phyloP scores from a whole-genome alignment of 2,329 filamentous ascomycete genomes.

The Penicillium psychrosexuale region DNA sequence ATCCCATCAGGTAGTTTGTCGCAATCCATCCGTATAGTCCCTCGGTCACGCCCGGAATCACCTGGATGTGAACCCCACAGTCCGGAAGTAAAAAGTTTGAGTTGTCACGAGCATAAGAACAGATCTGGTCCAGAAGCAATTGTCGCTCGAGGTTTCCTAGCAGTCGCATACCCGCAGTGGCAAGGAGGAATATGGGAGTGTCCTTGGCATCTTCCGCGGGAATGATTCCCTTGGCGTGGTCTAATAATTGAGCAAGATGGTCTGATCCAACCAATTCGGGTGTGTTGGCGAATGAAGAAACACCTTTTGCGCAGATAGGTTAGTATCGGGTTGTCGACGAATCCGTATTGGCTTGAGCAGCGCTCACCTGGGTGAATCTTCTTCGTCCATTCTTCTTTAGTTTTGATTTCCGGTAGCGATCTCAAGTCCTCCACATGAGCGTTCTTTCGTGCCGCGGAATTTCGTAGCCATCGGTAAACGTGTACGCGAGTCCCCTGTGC shows the following conservation, averaged over 20 bases:
- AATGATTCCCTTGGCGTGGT: conserved; percentile 76
- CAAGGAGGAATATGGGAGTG: conserved; percentile 91
- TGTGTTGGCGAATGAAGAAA: conserved; percentile 82
- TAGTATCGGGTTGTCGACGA: not conserved
- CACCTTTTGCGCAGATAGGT: conserved; percentile 45
- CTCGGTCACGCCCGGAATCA: conserved; percentile 93
- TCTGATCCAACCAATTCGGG: conserved; percentile 74
- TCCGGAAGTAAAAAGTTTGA: conserved; percentile 86
- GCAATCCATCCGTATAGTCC: conserved; percentile 97
- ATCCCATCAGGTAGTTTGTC: conserved; percentile 89
- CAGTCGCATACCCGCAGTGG: conserved; percentile 91
- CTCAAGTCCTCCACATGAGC: conserved; percentile 60
- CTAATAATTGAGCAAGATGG: conserved; percentile 73
- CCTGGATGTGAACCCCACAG: conserved; percentile 83
- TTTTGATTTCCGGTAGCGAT: conserved; percentile 73
- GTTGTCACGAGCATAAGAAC: conserved; percentile 72
- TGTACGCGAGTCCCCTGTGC: conserved; percentile 80
- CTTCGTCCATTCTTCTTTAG: conserved; percentile 83
- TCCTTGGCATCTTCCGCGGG: conserved; percentile 72
- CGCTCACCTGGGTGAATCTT: conserved; percentile 80
- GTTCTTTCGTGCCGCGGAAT: conserved; percentile 61
- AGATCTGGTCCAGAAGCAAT: conserved; percentile 72
- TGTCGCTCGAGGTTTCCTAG: conserved; percentile 70
- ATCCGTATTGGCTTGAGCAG: not conserved
- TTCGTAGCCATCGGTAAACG: conserved; percentile 90